These are phyloP conservation scores for Aegilops bicornis DNA, from an alignment of 176 grass and related monocot species.

Conservation along the genomic window DNA sequence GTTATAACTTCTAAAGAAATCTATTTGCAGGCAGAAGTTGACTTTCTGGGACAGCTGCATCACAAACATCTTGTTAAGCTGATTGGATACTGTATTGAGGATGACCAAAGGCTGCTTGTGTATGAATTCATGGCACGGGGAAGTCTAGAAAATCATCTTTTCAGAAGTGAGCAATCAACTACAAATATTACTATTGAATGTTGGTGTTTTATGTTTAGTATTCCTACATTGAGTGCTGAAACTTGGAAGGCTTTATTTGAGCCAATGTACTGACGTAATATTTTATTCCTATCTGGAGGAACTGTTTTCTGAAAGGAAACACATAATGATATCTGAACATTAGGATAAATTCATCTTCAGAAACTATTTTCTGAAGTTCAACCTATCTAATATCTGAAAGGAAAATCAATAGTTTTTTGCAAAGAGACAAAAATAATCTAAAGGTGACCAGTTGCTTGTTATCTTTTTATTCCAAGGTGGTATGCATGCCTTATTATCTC, in stretches of 20 bases:
- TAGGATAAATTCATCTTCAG: neutral
- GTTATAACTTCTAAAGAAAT: neutral
- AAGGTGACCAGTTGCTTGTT: neutral
- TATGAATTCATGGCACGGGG: slow-evolving; percentile 98
- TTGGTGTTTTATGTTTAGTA: neutral
- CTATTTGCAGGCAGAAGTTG: slow-evolving; percentile 79
- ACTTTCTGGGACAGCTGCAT: slow-evolving; percentile 95
- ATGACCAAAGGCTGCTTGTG: slow-evolving; percentile 95
- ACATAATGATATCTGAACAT: neutral
- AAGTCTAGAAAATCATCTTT: slow-evolving; percentile 99
- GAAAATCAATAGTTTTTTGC: neutral
- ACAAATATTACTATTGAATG: neutral
- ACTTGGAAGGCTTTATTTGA: neutral
- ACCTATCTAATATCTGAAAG: neutral
- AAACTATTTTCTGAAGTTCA: neutral
- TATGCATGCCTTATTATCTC: neutral
- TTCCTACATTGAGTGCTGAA: neutral
- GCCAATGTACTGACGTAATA: neutral
- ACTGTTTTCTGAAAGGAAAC: neutral
- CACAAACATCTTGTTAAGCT: slow-evolving; percentile 98
- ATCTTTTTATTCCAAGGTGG: neutral
- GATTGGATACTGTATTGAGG: slow-evolving; percentile 95
- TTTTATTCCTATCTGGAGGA: neutral
- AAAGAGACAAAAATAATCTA: neutral
- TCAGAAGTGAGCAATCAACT: slow-evolving; percentile 75